Evolutionary conservation across 1,284 basidiomycete species (phyloP), one percentile per base, ranked within the genome.

Genomic region (Trichosporon sp.): DNA sequence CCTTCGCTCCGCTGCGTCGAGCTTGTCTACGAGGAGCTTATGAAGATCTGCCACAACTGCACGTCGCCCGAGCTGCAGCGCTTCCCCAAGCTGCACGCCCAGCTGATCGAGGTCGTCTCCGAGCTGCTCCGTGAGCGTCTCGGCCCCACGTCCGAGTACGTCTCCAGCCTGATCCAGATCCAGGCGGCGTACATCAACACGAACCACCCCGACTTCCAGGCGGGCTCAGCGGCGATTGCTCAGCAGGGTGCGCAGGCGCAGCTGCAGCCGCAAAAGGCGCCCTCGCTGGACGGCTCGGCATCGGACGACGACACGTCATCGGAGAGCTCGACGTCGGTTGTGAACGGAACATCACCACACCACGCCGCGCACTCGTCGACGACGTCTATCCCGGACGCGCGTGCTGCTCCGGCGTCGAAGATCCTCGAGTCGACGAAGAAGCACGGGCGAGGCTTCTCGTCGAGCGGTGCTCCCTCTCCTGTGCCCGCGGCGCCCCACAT

Each of bases 31-130:
- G 96, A 99, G 80, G 96, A 99, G 80, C 83, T 99, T 61, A 97
- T 99, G 75, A 98, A 98, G 85, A 96, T 99, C 66, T 99, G 96
- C 81, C 96, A 99, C 80, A 98, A 95, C 77, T 97, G 95, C 82
- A 96, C 95, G 8, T 91, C 89, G 75, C 80, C 86, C 60, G 96
- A 98, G 81, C 84, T 99, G n/a, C 90, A 95, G 85, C 88, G 95
- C 23, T 99, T 98, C 85, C 96, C 96, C 16, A 85, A 88, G 44
- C 82, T 99, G 25, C 94, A 98, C 74, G 88, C 95, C 0, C 94
- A 96, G 74, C 83, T 99, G 31, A 89, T 99, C 70, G 96, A 99
- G 78, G 91, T 91, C n/a, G 93, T 99, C 16, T 97, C 94, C 0
- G 96, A 99, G 74, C 85, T 99, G 14, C 83, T 99, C 46, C 87